Percentiles rank a stretch among this genome's conserved stretches.
These are phyloP conservation scores for Globisporangium apiculatum DNA, from an alignment of 352 stramenopile species.

Conservation along the genomic window DNA sequence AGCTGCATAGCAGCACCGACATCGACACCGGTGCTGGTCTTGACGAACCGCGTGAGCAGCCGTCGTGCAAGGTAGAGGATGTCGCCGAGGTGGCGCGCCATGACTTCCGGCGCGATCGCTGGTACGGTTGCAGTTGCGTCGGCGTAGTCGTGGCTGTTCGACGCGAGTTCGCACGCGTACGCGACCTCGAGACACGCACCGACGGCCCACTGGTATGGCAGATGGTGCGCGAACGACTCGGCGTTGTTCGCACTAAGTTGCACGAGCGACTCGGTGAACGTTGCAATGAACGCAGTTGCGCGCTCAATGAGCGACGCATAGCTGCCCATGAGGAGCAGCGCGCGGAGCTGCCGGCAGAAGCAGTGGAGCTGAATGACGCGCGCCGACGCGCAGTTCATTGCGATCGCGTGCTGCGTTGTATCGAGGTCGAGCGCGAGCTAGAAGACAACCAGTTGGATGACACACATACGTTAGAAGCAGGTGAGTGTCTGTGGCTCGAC, in stretches of 20 bases:
- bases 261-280: constrained; percentile 35
- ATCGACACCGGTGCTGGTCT: too few relatives aligned
- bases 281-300: constrained; percentile 43
- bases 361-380: constrained; percentile 62
- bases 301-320: constrained; percentile 57
- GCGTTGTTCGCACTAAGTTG: constrained; percentile 13
- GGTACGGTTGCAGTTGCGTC: constrained; percentile 35
- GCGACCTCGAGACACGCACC: constrained; percentile 70
- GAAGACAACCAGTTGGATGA: too few relatives aligned
- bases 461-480: too few relatives aligned
- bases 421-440: constrained; percentile 59
- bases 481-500: too few relatives aligned
- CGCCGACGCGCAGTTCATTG: constrained; percentile 38
- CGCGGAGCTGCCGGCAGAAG: constrained; percentile 73
- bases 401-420: constrained; percentile 43
- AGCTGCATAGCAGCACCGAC: too few relatives aligned
- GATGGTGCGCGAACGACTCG: constrained; percentile 25
- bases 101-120: constrained; percentile 45
- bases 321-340: constrained; percentile 62
- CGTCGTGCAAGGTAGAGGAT: constrained; percentile 69
- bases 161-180: constrained; percentile 69
- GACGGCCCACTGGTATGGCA: constrained; percentile 61
- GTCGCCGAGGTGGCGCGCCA: constrained; percentile 56
- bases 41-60: constrained; percentile 35
- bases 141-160: constrained; percentile 55